A percentile compares a stretch with the other conserved stretches of the same genome.
Conservation (phyloP, 768 basidiomycete species). For the Dacryopinax primogenitus region DNA sequence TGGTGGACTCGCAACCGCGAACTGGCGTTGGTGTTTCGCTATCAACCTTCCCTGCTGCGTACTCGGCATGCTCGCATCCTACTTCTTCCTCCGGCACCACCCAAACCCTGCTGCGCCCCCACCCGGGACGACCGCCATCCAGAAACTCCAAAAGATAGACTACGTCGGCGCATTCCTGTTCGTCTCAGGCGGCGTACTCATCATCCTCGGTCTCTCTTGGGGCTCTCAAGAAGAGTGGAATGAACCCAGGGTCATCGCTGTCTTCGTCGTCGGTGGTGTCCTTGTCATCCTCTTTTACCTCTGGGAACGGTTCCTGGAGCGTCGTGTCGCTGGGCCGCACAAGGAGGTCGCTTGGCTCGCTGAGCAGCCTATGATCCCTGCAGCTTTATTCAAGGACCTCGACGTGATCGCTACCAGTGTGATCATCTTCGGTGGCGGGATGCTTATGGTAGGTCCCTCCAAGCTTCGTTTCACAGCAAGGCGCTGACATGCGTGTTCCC, state of each 20-base stretch:
- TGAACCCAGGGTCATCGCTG: constrained; percentile 35
- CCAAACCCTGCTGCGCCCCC: neutral
- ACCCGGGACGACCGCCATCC: constrained; percentile 15
- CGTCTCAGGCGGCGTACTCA: constrained; percentile 33
- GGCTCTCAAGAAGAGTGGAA: constrained; percentile 36
- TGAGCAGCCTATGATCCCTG: constrained; percentile 36
- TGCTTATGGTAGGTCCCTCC: constrained; percentile 33
- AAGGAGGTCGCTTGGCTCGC: neutral
- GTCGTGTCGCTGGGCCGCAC: neutral
- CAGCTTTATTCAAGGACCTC: constrained; percentile 33
- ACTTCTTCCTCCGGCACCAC: constrained; percentile 30
- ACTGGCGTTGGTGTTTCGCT: constrained; percentile 43
- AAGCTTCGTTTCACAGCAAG: neutral
- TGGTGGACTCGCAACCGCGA: constrained; percentile 31
- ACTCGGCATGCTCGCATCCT: constrained; percentile 31
- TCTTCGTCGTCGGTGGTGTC: constrained; percentile 36
- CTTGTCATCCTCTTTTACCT: constrained; percentile 31
- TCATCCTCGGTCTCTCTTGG: constrained; percentile 42
- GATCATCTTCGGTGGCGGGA: constrained; percentile 33
- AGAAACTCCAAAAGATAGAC: constrained; percentile 32
- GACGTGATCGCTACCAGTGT: constrained; percentile 33
- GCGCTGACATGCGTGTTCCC: neutral
- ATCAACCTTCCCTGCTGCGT: constrained; percentile 38
- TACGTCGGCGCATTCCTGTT: constrained; percentile 39
- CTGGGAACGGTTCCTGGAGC: constrained; percentile 36